Conservation (phyloP, 352 stramenopile species). For the Globisporangium cystogenes region DNA sequence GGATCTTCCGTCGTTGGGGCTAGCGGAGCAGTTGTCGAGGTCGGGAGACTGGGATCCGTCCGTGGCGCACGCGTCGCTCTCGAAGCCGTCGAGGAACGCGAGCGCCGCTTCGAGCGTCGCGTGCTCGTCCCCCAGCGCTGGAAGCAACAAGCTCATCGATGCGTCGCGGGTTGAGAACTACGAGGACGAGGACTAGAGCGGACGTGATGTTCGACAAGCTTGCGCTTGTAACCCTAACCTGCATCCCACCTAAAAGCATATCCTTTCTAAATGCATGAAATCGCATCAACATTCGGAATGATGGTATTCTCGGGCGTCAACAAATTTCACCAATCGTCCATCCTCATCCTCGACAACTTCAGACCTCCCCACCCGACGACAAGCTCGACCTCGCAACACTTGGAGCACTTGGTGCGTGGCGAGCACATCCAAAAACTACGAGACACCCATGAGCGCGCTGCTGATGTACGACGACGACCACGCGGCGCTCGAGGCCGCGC, state of each 20-base stretch:
- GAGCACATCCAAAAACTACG: no score
- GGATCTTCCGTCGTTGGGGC: background rate
- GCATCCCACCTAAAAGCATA: no score
- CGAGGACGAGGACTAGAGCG: no score
- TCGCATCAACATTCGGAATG: background rate
- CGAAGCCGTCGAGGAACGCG: slow-evolving; percentile 15
- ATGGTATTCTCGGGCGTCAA: background rate
- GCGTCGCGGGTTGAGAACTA: background rate
- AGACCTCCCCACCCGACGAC: no score
- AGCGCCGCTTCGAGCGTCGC: slow-evolving; percentile 13
- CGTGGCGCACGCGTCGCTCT: background rate
- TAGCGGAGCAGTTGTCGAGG: no score
- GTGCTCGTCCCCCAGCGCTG: slow-evolving; percentile 5
- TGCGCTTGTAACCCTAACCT: background rate
- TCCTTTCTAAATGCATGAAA: background rate
- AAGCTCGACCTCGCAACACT: no score
- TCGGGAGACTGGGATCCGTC: background rate
- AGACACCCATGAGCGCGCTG: slow-evolving; percentile 10
- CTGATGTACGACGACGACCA: slow-evolving; percentile 11
- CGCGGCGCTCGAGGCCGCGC: slow-evolving; percentile 12
- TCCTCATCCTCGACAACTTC: no score
- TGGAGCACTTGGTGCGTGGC: no score
- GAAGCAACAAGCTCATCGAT: background rate
- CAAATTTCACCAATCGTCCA: background rate
- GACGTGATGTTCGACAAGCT: background rate